These are phyloP conservation scores for Sphagnum magellanicum DNA, from an alignment of 228 moss, liverwort and hornwort genomes.

Conservation along the genomic window DNA sequence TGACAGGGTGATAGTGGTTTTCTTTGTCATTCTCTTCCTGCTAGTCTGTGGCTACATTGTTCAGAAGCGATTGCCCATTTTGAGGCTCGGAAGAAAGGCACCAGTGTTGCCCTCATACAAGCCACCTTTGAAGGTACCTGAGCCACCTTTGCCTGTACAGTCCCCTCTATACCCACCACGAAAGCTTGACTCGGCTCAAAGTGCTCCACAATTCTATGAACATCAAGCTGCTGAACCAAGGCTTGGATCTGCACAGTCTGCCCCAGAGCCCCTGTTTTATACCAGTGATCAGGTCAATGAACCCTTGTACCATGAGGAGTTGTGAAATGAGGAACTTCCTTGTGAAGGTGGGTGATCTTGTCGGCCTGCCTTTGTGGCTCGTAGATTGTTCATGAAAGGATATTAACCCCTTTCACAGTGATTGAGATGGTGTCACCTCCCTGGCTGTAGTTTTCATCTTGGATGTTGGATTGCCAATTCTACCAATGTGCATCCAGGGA, in stretches of 20 bases:
- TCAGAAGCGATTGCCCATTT: constrained; percentile 40
- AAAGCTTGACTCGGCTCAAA: constrained; percentile 11
- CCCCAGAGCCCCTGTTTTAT: constrained; percentile 22
- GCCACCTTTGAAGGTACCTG: constrained; percentile 20
- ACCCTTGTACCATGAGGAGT: constrained; percentile 38
- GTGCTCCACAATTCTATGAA: constrained; percentile 18
- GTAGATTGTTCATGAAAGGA: no score
- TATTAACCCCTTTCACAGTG: no score
- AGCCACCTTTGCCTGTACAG: constrained; percentile 10
- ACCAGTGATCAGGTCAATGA: constrained; percentile 21
- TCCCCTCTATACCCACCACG: constrained; percentile 4
- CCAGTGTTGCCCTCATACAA: constrained; percentile 31
- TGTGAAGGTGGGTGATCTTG: no score
- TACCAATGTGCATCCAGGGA: no score
- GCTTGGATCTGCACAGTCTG: constrained; percentile 10
- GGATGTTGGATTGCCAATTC: no score
- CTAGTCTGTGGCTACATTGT: constrained; percentile 60
- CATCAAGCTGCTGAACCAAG: constrained; percentile 21
- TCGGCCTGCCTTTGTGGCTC: no score
- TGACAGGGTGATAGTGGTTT: constrained; percentile 32
- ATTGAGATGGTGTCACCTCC: no score
- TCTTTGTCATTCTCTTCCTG: constrained; percentile 44
- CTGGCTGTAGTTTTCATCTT: no score
- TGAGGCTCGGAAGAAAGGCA: constrained; percentile 30
- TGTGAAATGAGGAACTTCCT: constrained; percentile 10